phyloP scores from a whole-genome alignment of 352 stramenopile genomes.

The Phytophthora syringae region DNA sequence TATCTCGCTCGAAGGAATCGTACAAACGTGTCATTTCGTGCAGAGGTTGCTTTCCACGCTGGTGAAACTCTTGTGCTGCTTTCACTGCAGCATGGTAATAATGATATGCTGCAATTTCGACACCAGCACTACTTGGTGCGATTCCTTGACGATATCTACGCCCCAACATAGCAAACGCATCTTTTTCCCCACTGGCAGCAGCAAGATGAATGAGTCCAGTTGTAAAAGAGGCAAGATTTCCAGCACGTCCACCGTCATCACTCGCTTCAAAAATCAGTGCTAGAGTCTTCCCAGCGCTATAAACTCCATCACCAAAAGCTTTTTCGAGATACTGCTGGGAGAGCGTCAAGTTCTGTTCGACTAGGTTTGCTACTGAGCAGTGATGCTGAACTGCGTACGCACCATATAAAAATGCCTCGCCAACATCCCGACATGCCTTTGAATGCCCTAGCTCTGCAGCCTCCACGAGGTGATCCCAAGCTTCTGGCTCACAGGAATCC shows the following conservation, averaged over 20 bases:
- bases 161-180: constrained; percentile 66
- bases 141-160: constrained; percentile 37
- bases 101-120: constrained; percentile 63
- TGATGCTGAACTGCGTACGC: constrained; percentile 18
- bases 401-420: constrained; percentile 49
- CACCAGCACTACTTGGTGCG: neutral
- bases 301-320: constrained; percentile 23
- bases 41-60: constrained; percentile 74
- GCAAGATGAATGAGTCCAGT: constrained; percentile 59
- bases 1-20: constrained; percentile 60
- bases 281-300: constrained; percentile 37
- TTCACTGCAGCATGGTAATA: constrained; percentile 60
- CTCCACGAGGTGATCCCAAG: constrained; percentile 45
- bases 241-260: neutral
- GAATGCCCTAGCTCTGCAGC: constrained; percentile 40
- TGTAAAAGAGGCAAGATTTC: constrained; percentile 19
- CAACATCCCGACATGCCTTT: constrained; percentile 34
- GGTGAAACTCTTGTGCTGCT: constrained; percentile 62
- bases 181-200: constrained; percentile 45
- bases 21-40: constrained; percentile 82
- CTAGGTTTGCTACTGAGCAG: constrained; percentile 8
- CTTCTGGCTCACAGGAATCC: constrained; percentile 28
- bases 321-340: constrained; percentile 26
- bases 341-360: constrained; percentile 32
- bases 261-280: constrained; percentile 24